Evolutionary conservation across 441 rosid species (phyloP).

Genomic region (Lepidium campestre): DNA sequence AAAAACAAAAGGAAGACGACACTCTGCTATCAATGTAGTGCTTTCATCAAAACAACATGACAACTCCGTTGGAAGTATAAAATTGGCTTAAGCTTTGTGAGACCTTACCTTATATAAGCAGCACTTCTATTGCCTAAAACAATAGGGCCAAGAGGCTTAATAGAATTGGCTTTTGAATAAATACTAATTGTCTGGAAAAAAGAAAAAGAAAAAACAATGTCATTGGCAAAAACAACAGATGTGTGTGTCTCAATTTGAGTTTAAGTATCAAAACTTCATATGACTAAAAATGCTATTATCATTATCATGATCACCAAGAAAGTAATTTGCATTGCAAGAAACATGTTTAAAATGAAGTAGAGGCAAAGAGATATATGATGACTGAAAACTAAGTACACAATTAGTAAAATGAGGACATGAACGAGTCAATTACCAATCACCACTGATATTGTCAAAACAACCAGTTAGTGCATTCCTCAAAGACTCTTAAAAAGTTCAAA

Average conservation of each 20-base stretch:
- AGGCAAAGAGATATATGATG: too few species aligned
- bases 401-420: too few species aligned
- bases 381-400: too few species aligned
- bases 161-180: slow-evolving; percentile 71
- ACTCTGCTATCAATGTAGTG: too few species aligned
- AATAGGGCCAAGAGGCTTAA: slow-evolving; percentile 71
- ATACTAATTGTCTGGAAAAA: slow-evolving; percentile 56
- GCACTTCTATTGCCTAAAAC: slow-evolving; percentile 82
- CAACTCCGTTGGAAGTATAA: background rate
- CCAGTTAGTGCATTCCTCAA: too few species aligned
- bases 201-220: slow-evolving; percentile 9
- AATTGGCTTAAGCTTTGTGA: background rate
- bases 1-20: too few species aligned
- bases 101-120: slow-evolving; percentile 66
- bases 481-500: too few species aligned
- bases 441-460: too few species aligned
- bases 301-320: background rate
- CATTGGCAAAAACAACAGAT: slow-evolving; percentile 6
- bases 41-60: background rate
- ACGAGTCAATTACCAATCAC: too few species aligned
- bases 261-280: background rate
- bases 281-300: slow-evolving; percentile 1
- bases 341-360: too few species aligned
- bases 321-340: too few species aligned
- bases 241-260: background rate